Conservation (phyloP, 1,284 basidiomycete species). For the Cutaneotrichosporon cutaneum region DNA sequence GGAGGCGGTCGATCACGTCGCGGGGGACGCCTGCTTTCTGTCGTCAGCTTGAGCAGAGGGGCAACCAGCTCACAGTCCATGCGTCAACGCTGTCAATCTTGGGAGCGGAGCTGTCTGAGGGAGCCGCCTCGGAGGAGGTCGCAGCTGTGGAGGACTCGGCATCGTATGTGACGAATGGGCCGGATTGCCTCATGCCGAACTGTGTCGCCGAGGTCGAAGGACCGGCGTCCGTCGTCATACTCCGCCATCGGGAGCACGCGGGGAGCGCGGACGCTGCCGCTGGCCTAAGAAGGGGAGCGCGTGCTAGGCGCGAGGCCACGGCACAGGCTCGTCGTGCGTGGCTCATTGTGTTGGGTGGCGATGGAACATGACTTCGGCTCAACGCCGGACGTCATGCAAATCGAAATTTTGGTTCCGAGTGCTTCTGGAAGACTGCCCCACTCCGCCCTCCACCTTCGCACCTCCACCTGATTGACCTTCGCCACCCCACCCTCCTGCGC, state of each 20-base stretch:
- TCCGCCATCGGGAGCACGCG: neutral
- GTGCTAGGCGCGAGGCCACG: slow-evolving; percentile 3
- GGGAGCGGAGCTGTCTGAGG: neutral
- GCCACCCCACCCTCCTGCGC: too few relatives aligned
- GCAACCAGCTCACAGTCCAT: slow-evolving; percentile 16
- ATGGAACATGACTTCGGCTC: neutral
- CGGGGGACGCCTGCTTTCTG: slow-evolving; percentile 18
- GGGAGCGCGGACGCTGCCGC: neutral
- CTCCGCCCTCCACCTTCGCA: neutral
- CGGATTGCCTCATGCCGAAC: neutral
- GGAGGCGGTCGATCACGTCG: slow-evolving; percentile 10
- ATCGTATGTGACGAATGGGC: neutral
- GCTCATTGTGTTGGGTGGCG: slow-evolving; percentile 7
- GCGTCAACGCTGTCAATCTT: slow-evolving; percentile 7
- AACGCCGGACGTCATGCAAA: slow-evolving; percentile 5
- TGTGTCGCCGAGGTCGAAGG: neutral
- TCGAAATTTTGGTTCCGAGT: slow-evolving; percentile 5
- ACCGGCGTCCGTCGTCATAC: neutral
- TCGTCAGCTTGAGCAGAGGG: slow-evolving; percentile 2
- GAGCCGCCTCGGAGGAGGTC: neutral
- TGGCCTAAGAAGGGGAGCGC: neutral
- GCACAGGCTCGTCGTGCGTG: neutral
- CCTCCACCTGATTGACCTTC: neutral
- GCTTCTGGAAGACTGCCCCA: neutral
- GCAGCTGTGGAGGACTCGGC: neutral